A percentile compares a stretch with the other conserved stretches of the same genome.
phyloP scores from a whole-genome alignment of 345 rosid species.

The Eucalyptus curtisii region DNA sequence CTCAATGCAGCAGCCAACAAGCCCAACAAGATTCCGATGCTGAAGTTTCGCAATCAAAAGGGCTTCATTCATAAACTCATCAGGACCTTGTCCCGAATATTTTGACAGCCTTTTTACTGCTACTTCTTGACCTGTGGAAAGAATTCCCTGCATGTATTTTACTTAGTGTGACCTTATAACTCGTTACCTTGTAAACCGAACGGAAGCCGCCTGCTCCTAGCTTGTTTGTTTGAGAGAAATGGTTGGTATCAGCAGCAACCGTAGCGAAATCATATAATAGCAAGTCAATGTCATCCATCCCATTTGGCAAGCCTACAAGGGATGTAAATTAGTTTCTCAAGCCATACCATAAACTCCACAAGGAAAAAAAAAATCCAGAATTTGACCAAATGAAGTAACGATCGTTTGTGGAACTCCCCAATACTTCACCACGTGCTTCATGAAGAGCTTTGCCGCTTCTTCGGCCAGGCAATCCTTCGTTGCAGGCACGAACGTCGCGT shows the following conservation, averaged over 20 bases:
- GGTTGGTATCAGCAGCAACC: background rate
- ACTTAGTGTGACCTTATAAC: background rate
- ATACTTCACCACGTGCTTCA: too few species aligned
- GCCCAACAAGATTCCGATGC: too few species aligned
- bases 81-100: background rate
- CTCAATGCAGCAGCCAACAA: too few species aligned
- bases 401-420: too few species aligned
- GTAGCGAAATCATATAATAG: background rate
- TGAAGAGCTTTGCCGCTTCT: too few species aligned
- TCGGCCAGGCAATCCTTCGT: too few species aligned
- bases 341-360: background rate
- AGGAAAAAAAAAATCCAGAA: background rate
- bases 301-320: background rate
- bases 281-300: background rate
- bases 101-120: background rate
- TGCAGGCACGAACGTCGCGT: too few species aligned
- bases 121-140: background rate
- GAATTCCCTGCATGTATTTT: background rate
- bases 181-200: background rate
- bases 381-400: background rate
- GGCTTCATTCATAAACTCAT: background rate
- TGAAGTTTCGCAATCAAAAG: background rate
- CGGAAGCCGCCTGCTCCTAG: background rate
- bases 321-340: background rate
- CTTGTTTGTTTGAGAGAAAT: background rate